These are phyloP conservation scores for Botrytis cinerea DNA, from an alignment of 2,329 filamentous ascomycete genomes.

Conservation along the genomic window DNA sequence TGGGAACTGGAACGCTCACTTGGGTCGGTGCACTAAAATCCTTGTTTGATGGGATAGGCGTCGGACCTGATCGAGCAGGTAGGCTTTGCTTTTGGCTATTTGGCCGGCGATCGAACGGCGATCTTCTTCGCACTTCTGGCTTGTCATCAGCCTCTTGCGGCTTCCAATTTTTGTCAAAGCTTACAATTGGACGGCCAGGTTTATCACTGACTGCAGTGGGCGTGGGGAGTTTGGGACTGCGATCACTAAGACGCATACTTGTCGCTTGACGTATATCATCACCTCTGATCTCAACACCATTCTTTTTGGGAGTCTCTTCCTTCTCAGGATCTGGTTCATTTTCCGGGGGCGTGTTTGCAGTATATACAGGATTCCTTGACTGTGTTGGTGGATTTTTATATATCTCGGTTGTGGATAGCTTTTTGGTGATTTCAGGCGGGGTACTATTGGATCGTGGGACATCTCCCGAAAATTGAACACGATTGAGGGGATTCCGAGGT, in stretches of 20 bases:
- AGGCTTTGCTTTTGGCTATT: constrained; percentile 35
- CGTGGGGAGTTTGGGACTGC: constrained; percentile 82
- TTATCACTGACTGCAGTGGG: constrained; percentile 89
- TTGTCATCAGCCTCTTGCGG: constrained; percentile 66
- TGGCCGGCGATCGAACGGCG: constrained; percentile 35
- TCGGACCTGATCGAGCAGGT: constrained; percentile 36
- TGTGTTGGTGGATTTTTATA: constrained; percentile 82
- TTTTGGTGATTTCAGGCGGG: constrained; percentile 46
- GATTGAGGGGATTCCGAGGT: constrained; percentile 64
- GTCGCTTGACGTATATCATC: constrained; percentile 90
- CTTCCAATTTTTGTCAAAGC: constrained; percentile 86
- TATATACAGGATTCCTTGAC: constrained; percentile 80
- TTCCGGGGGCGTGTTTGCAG: constrained; percentile 56
- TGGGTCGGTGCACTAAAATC: constrained; percentile 47
- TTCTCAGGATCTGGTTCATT: constrained; percentile 39
- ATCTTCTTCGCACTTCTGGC: constrained; percentile 50
- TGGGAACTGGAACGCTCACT: constrained; percentile 47
- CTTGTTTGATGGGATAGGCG: constrained; percentile 42
- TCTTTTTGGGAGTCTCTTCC: constrained; percentile 52
- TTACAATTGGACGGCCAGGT: constrained; percentile 92
- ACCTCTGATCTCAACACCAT: constrained; percentile 79
- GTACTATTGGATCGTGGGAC: constrained; percentile 48
- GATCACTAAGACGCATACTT: constrained; percentile 82
- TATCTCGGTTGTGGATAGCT: constrained; percentile 64
- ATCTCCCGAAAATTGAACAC: constrained; percentile 53